Evolutionary conservation across 768 basidiomycete species (phyloP), one percentile per base, ranked within the genome.

Genomic region (Floccularia luteovirens): DNA sequence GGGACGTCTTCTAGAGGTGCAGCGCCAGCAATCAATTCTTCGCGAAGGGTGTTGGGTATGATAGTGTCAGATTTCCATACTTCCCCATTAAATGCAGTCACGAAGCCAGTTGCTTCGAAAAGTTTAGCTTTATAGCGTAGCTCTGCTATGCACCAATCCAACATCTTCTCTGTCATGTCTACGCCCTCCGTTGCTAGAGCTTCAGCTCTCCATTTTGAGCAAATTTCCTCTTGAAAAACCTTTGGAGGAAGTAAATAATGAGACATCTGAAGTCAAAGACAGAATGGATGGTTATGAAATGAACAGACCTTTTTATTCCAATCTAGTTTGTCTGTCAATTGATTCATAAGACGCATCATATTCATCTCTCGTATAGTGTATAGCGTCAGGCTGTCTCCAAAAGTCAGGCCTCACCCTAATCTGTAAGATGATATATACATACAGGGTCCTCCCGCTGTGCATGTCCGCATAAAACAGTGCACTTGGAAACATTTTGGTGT

Each of bases 1-100:
- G 60, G 54, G 2, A 60, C 51, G 36, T 62, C 45, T 39, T 68
- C 63, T 12, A 69, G 58, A n/a, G 46, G 31, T 7, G 25, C 21
- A 4, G 48, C 49, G 11, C 42, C 55, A 6, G 42, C 25, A 10
- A 45, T 39, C 3, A 63, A 47, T 27, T 24, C 38, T 7, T 43
- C 28, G 6, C 33, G 34, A 21, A 59, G 35, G 4, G 39, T 27
- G 6, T 21, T 23, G 2, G 59, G 43, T 21, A 62, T 42, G 21
- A 57, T 47, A 16, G 35, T 41, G 44, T 62, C 60, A 11, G 60
- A 58, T 42, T 52, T 52, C 28, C 44, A 31, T 16, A 52, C 41
- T 28, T 40, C 45, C 8, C 50, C 49, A 23, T 48, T 34, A 24
- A 34, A 50, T 17, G 36, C 34, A 12, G 30, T 25, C 24, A 50